These are phyloP conservation scores for Litsea cubeba DNA, from an alignment of 164 flowering plant genomes.

Conservation along the genomic window DNA sequence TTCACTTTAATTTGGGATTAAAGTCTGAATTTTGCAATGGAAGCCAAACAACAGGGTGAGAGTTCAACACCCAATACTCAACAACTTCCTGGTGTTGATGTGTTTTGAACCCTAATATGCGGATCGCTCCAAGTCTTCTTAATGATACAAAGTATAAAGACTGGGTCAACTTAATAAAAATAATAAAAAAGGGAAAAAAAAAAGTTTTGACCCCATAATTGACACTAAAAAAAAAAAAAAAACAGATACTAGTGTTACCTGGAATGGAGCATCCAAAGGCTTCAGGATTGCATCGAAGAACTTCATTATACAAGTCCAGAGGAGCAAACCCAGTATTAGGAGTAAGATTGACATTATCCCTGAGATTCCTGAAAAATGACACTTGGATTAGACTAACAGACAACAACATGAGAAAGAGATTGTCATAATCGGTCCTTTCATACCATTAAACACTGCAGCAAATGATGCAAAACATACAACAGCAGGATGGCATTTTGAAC, in stretches of 20 bases:
- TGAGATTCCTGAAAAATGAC: conserved; percentile 50
- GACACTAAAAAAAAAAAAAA: not conserved
- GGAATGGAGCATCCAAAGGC: conserved; percentile 60
- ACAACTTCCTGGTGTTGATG: too few relatives aligned
- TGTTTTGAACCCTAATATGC: too few relatives aligned
- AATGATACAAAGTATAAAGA: too few relatives aligned
- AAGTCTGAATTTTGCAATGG: too few relatives aligned
- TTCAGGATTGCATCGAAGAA: conserved; percentile 50
- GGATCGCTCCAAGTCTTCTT: too few relatives aligned
- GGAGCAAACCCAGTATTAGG: conserved; percentile 28
- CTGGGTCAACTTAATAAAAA: not conserved
- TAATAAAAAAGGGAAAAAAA: not conserved
- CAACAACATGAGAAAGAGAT: not conserved
- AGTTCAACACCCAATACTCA: too few relatives aligned
- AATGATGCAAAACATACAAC: too few relatives aligned
- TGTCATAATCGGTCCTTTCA: not conserved
- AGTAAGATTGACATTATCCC: conserved; percentile 30
- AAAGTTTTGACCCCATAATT: not conserved
- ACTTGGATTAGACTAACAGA: conserved; percentile 3
- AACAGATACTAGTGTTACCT: conserved; percentile 52
- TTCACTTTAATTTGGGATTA: too few relatives aligned
- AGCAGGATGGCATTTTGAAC: too few relatives aligned
- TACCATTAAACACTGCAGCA: too few relatives aligned
- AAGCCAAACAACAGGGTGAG: too few relatives aligned
- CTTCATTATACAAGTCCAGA: conserved; percentile 49